phyloP scores from a whole-genome alignment of 2,329 filamentous ascomycete species.

The Waltergamsia citrina region DNA sequence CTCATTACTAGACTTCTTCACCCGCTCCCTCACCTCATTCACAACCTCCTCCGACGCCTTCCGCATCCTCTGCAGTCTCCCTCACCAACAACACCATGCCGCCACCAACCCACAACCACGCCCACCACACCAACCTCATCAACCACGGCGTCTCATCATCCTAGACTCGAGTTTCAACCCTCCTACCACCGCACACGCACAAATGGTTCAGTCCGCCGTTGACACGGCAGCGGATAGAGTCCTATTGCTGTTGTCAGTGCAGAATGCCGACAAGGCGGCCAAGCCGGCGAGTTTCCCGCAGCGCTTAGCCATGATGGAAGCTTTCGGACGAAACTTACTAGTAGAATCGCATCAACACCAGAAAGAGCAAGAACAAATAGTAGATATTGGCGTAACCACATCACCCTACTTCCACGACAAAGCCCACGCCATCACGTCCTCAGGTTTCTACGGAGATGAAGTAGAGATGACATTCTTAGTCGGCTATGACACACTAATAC shows the following conservation, averaged over 20 bases:
- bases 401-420: conserved; percentile 70
- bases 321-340: conserved; percentile 50
- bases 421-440: conserved; percentile 43
- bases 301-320: conserved; percentile 61
- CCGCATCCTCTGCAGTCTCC: conserved; percentile 32
- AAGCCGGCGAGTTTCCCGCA: conserved; percentile 60
- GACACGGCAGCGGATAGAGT: conserved; percentile 18
- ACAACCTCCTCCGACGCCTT: conserved; percentile 31
- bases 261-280: conserved; percentile 58
- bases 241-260: conserved; percentile 49
- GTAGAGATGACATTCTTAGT: conserved; percentile 54
- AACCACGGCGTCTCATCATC: conserved; percentile 33
- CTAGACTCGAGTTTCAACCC: conserved; percentile 64
- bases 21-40: conserved; percentile 32
- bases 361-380: conserved; percentile 13
- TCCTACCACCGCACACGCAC: conserved; percentile 50
- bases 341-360: conserved; percentile 7
- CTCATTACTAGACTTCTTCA: conserved; percentile 32
- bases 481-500: conserved; percentile 68
- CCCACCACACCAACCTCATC: conserved; percentile 2
- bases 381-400: conserved; percentile 63
- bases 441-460: conserved; percentile 27
- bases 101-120: background rate
- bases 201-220: conserved; percentile 44
- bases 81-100: conserved; percentile 6